These are phyloP conservation scores for Staphylotrichum longicolle DNA, from an alignment of 495 filamentous ascomycete genomes.

Conservation along the genomic window DNA sequence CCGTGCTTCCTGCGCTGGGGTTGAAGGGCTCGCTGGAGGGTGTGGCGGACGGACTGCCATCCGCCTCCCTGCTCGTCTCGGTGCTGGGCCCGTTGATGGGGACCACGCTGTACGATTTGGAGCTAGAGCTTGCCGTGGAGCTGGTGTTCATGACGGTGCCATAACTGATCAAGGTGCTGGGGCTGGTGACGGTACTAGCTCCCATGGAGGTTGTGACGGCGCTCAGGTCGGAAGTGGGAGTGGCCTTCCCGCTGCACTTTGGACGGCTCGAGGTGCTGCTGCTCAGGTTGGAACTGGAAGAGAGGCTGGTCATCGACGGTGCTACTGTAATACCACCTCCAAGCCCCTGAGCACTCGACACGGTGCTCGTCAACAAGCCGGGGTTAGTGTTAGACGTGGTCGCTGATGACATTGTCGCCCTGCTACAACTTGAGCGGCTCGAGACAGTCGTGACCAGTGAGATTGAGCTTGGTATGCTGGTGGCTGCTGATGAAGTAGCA, in stretches of 20 bases:
- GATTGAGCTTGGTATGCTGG: too few relatives aligned
- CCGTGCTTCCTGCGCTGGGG: background rate
- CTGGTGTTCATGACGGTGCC: too few relatives aligned
- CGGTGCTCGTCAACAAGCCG: background rate
- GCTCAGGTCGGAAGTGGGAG: too few relatives aligned
- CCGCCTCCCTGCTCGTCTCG: too few relatives aligned
- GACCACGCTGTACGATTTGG: background rate
- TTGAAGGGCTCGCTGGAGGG: background rate
- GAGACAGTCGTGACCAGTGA: too few relatives aligned
- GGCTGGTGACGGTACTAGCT: too few relatives aligned
- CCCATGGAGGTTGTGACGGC: too few relatives aligned
- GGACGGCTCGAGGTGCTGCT: background rate
- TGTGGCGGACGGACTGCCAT: background rate
- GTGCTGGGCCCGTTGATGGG: background rate
- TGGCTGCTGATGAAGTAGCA: background rate
- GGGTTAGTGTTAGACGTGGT: background rate
- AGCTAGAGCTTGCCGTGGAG: background rate
- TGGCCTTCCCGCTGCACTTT: background rate
- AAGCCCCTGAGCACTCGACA: background rate
- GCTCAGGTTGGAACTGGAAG: background rate
- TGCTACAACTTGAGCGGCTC: too few relatives aligned
- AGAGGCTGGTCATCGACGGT: background rate
- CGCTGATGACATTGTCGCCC: background rate
- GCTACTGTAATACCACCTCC: too few relatives aligned
- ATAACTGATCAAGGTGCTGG: too few relatives aligned